Base-by-base conservation (phyloP, 306 rosid species). In the Astragalus glycyphyllos region DNA sequence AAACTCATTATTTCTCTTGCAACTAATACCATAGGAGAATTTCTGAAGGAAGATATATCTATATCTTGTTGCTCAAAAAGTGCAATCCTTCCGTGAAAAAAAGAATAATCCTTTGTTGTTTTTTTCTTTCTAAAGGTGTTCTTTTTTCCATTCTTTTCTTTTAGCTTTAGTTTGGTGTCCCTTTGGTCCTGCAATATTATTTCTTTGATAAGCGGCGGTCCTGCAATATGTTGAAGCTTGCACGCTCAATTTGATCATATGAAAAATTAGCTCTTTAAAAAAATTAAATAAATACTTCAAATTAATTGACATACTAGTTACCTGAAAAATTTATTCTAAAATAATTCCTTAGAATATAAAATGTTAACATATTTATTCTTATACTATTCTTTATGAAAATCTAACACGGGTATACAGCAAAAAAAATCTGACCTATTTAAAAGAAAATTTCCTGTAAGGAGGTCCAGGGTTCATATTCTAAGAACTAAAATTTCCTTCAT, bases 31-130 rank as follows among this genome's bases (percentile, higher is more conserved):
- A 4, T 9, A 7, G 45, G 11, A 8, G 8, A 40, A 40, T 66
- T 74, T 72, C 62, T 68, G 48, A 48, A 68, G 72, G 79, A 82
- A 86, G 63, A 35, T 73, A 80, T 45, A 37, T 37, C 23, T 20
- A 20, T 20, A 20, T 20, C 23, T 0, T 34, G 44, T 63, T 70
- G 23, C 45, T 44, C 14, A 29, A 68, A 38, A 17, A 16, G 45
- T 7, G 11, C 9, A 40, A 40, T 40, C 45, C 45, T 40, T 40
- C 9, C 3, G 4, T 26, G 31, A 26, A 26, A 29, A 68, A 38
- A 12, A 16, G 45, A 1, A 3, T 40, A 40, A 40, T 40, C 45
- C 45, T 40, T 40, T 8, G 8, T 40, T 40, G 8, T 6, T 40
- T 40, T 40, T 1, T 1, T 40, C 1, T 40, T 40, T 40, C 17